Base-by-base conservation (phyloP, 2,329 filamentous ascomycete genomes). In the Didymella lethalis region DNA sequence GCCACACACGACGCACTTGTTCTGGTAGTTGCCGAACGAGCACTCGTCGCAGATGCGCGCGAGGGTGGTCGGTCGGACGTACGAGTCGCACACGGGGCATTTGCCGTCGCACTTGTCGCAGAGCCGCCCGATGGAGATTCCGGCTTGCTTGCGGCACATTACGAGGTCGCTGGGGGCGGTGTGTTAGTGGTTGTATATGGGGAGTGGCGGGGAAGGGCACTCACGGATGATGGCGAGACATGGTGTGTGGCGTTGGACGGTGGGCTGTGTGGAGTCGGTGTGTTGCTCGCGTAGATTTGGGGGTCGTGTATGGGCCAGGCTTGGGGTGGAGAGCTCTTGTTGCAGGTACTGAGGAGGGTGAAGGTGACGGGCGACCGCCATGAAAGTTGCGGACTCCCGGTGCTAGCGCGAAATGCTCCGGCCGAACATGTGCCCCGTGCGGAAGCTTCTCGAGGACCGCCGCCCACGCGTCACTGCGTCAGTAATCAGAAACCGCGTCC, bases 31-130 rank as follows among this genome's bases (percentile, higher is more conserved):
- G 75, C 95, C 95, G 79, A 99, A 99, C 77, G 91, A 93, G 85
- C 95, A 99, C 82, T 99, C 95, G 83, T 99, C 95, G 84, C 95
- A 99, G 82, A 99, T 98, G 74, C 94, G 92, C 61, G 96, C 95
- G 57, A 98, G 89, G 8, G 95, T 98, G 28, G 95, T 99, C 12
- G 95, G 95, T 16, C 95, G 93, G 64, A 99, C 95, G 86, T 99
- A 99, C 62, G 92, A 96, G 79, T 99, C 95, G 87, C 95, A 99
- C 62, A 99, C 93, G 66, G 95, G 95, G 75, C 95, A 99, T 84
- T 99, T 99, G 79, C 95, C 95, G 82, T 99, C 95, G 84, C 95
- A 99, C 83, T 99, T 99, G 83, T 99, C 95, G 86, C 95, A 99
- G 76, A 99, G 91, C 57, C 95, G 93, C 77, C 95, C 95, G 86